Evolutionary conservation across 495 filamentous ascomycete species (phyloP), one percentile per base, ranked within the genome.

Genomic region (Aspergillus ellipticus): DNA sequence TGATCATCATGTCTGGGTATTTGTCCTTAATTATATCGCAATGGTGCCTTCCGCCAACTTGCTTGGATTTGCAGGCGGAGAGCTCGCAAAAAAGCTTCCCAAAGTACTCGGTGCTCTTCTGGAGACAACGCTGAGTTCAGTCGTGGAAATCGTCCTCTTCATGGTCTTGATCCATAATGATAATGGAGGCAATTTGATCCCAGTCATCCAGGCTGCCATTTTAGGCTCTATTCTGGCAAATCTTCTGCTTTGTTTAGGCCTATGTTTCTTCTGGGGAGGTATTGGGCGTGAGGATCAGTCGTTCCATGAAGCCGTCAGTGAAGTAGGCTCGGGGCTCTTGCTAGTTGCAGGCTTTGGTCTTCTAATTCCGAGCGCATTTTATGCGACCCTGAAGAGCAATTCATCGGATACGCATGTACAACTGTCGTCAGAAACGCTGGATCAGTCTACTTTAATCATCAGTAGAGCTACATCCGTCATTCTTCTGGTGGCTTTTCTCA

Each of bases 31-130:
- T 49, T 90, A 90, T 46, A 79, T 90, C 33, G 87, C 85, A 49
- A 97, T 97, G 86, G 81, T 96, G 4, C 92, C 92, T 3, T 85
- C 86, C 28, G 92, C 92, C 43, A 96, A 96, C 60, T 69, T 96
- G 48, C 79, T 96, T 24, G 90, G 90, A 0, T 96, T 96, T 64
- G 87, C 88, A 6, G 88, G 89, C 6, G 84, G 89, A 60, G 88
- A 95, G 66, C 69, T 96, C 56, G 86, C 88, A 1, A 79, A 87
- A 57, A 94, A 94, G 67, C 65, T 95, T 26, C 86, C 87, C 16
- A 88, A 88, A 63, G 88, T 93, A 19, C 58, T 87, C 24, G 90
- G 90, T 53, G 80, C 96, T 16, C 69, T 96, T 47, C 58, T 88
- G 9, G 90, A 96, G 66, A 91, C 85, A 0, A 87, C 87, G 19